phyloP scores from a whole-genome alignment of 768 basidiomycete genomes.

The Daedalea quercina region DNA sequence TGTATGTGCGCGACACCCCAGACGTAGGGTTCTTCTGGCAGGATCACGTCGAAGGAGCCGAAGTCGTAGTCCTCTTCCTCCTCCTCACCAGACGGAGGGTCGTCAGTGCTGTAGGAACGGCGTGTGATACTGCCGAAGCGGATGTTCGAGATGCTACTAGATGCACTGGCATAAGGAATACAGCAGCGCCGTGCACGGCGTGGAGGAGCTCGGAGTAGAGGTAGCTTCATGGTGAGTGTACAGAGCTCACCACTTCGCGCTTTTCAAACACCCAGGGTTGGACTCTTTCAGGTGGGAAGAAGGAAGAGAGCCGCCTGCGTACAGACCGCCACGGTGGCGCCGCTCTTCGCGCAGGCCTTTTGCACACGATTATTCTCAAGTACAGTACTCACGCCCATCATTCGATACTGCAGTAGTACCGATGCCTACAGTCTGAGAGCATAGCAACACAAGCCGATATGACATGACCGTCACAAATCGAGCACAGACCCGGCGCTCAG shows the following conservation, averaged over 20 bases:
- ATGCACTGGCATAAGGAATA: no score
- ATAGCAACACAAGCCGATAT: not conserved
- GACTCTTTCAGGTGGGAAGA: no score
- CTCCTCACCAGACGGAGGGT: not conserved
- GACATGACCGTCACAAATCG: not conserved
- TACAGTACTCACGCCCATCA: no score
- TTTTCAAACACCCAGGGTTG: not conserved
- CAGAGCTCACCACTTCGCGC: no score
- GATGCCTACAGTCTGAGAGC: not conserved
- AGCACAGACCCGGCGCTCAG: constrained; percentile 14
- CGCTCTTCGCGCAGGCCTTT: no score
- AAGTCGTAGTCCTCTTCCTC: constrained; percentile 3
- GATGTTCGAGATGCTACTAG: no score
- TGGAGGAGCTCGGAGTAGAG: not conserved
- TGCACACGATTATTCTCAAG: no score
- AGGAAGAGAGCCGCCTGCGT: no score
- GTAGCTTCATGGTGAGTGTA: not conserved
- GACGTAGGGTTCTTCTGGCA: constrained; percentile 59
- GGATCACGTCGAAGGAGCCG: constrained; percentile 35
- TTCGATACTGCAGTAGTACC: no score
- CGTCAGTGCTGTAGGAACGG: not conserved
- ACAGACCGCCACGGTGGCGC: no score
- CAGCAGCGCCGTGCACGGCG: no score
- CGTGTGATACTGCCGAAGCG: not conserved
- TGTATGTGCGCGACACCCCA: constrained; percentile 58